Percentiles rank a stretch among this genome's conserved stretches.
Evolutionary conservation across 1,284 basidiomycete genomes (phyloP).

Genomic region (Lignosus rhinocerotis): DNA sequence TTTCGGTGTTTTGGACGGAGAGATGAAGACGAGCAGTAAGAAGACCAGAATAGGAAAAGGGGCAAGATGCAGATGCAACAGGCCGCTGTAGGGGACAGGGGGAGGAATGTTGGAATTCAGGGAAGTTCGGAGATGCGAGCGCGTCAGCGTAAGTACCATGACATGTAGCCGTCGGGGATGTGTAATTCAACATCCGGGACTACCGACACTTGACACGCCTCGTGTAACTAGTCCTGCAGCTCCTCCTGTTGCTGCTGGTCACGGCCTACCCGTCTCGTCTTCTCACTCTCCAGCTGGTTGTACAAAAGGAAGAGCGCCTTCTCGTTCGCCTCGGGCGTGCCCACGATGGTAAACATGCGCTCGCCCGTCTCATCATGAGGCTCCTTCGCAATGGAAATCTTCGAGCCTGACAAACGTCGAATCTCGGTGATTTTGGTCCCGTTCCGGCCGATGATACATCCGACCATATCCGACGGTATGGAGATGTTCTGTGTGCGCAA

Average conservation of each 20-base stretch:
- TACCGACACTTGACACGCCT: slow-evolving; percentile 4
- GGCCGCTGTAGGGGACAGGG: not conserved
- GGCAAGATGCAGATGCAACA: slow-evolving; percentile 1
- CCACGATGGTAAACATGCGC: slow-evolving; percentile 99
- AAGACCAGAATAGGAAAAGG: not conserved
- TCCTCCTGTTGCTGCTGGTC: slow-evolving; percentile 67
- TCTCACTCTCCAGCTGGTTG: slow-evolving; percentile 95
- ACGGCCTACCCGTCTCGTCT: slow-evolving; percentile 85
- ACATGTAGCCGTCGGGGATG: slow-evolving; percentile 2
- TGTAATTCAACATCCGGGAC: slow-evolving; percentile 12
- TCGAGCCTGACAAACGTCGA: slow-evolving; percentile 92
- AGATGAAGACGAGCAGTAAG: slow-evolving; percentile 10
- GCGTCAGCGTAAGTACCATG: not conserved
- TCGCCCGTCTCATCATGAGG: slow-evolving; percentile 99
- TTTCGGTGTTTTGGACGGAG: slow-evolving; percentile 19
- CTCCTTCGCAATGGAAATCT: slow-evolving; percentile 97
- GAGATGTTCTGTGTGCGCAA: slow-evolving; percentile 98
- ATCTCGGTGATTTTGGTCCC: slow-evolving; percentile 99
- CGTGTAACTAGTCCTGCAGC: slow-evolving; percentile 32
- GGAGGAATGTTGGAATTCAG: slow-evolving; percentile 3
- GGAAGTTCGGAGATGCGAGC: not conserved
- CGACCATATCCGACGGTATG: slow-evolving; percentile 98
- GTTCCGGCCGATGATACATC: slow-evolving; percentile 95
- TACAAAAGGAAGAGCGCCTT: slow-evolving; percentile 97
- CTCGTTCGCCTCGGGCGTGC: slow-evolving; percentile 94